phyloP scores from a whole-genome alignment of 2,329 filamentous ascomycete genomes.

The Ceratocystis destructans region DNA sequence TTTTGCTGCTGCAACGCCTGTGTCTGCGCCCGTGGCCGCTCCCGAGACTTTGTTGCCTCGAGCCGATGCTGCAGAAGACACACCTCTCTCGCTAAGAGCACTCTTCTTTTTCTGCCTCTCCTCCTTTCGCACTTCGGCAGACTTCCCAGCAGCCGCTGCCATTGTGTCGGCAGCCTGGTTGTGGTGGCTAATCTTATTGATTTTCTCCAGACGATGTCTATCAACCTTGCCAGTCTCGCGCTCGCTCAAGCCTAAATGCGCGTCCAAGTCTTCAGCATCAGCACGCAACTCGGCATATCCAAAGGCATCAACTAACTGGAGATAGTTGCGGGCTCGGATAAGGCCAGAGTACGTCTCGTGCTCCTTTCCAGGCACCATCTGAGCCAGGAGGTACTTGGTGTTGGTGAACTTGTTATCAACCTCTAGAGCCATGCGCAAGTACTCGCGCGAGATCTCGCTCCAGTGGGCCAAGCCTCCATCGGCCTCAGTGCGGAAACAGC shows the following conservation, averaged over 20 bases:
- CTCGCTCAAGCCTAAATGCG: constrained; percentile 34
- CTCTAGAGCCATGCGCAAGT: constrained; percentile 57
- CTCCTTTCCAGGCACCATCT: constrained; percentile 73
- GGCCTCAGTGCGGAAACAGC: constrained; percentile 58
- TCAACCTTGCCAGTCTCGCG: constrained; percentile 17
- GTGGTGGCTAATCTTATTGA: constrained; percentile 16
- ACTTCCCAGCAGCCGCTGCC: constrained; percentile 36
- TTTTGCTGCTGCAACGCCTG: background rate
- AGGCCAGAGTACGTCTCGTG: constrained; percentile 44
- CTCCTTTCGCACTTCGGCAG: constrained; percentile 29
- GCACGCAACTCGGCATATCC: constrained; percentile 49
- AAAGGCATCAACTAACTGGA: constrained; percentile 51
- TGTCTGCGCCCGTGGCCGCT: constrained; percentile 16
- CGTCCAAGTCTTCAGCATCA: constrained; percentile 52
- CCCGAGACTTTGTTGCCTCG: constrained; percentile 14
- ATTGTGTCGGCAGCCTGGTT: constrained; percentile 28
- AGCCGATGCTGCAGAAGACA: constrained; percentile 15
- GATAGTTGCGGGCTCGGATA: constrained; percentile 55
- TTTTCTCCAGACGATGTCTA: constrained; percentile 16
- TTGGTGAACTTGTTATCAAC: constrained; percentile 82
- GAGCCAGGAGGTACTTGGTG: constrained; percentile 78
- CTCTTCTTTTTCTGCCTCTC: constrained; percentile 26
- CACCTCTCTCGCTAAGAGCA: constrained; percentile 27
- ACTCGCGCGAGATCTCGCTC: constrained; percentile 63
- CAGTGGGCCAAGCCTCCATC: constrained; percentile 61